Evolutionary conservation across 441 rosid genomes (phyloP), one percentile per base, ranked within the genome.

Genomic region (Adansonia madagascariensis): DNA sequence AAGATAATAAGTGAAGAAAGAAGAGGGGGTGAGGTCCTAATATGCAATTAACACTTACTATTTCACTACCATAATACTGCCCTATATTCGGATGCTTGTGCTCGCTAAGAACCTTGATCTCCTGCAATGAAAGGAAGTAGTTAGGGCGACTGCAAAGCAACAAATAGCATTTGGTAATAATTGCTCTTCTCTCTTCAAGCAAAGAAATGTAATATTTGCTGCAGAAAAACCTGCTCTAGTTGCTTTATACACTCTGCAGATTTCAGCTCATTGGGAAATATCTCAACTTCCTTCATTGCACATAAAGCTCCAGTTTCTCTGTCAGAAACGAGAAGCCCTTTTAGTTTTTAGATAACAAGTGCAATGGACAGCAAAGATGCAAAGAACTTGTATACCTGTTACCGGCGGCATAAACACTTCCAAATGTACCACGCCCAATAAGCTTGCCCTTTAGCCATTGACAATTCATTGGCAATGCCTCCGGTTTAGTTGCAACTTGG

Each of bases 11-110:
- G 43, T 44, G 50, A 4, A 46, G 12, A 4, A 44, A 14, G 31
- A 74, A 20, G 62, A 24, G 12, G 35, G 41, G n/a, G 79, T 35
- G 46, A n/a, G 73, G 65, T 44, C 62, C 44, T 49, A 71, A 72
- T 75, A 43, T 18, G 71, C 31, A 75, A 73, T 66, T 73, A 60
- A 82, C 59, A 89, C 99, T 90, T 77, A 95, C 98, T 81, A 84
- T 91, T 85, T 92, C 98, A 85, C 99, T 95, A 63, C 99, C 99
- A 80, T 91, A 92, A 82, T 95, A 95, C 85, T 94, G 99, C 85
- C 94, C 99, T 70, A 94, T 95, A 82, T 95, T 95, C 22, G 93
- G 97, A 84, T 95, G 99, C 82, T 95, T 91, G 75, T 94, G 87
- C 39, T 89, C 90, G 87, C 97, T 90, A 78, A 94, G 97, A 83